phyloP scores from a whole-genome alignment of 2,329 filamentous ascomycete species.

The Alternaria postmessia region DNA sequence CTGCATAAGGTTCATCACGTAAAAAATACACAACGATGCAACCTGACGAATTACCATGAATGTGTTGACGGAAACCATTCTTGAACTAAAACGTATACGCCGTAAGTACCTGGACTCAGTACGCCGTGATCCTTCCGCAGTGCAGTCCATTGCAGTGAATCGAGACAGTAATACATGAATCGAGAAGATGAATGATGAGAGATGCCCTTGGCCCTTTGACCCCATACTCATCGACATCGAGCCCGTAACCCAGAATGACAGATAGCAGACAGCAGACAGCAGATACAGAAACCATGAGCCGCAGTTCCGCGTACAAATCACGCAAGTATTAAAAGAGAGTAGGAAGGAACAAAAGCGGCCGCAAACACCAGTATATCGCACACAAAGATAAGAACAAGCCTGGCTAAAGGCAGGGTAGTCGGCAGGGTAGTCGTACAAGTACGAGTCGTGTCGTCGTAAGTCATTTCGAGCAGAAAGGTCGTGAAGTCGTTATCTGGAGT shows the following conservation, averaged over 20 bases:
- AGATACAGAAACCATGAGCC: conserved; percentile 22
- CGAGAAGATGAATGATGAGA: conserved; percentile 15
- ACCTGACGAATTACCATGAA: too few relatives aligned
- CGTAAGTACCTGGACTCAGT: neutral
- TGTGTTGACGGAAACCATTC: neutral
- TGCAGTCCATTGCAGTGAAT: conserved; percentile 7
- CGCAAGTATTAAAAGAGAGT: conserved; percentile 13
- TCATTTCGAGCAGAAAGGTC: conserved; percentile 21
- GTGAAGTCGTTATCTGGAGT: conserved; percentile 67
- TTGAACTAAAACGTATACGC: conserved; percentile 10
- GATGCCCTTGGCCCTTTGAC: conserved; percentile 8
- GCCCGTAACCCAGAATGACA: conserved; percentile 13
- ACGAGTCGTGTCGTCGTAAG: conserved; percentile 29
- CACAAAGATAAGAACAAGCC: conserved; percentile 8
- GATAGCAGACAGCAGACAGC: conserved; percentile 13
- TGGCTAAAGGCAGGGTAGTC: conserved; percentile 22
- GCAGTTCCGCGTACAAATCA: conserved; percentile 17
- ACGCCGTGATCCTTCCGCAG: neutral
- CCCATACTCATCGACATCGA: conserved; percentile 17
- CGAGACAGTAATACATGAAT: conserved; percentile 27
- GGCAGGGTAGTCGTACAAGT: conserved; percentile 32
- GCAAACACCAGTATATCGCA: conserved; percentile 17
- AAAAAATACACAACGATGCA: too few relatives aligned
- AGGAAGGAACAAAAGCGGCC: neutral
- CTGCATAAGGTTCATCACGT: too few relatives aligned